phyloP scores from a whole-genome alignment of 495 filamentous ascomycete genomes.

The Penicillium mononematosum region DNA sequence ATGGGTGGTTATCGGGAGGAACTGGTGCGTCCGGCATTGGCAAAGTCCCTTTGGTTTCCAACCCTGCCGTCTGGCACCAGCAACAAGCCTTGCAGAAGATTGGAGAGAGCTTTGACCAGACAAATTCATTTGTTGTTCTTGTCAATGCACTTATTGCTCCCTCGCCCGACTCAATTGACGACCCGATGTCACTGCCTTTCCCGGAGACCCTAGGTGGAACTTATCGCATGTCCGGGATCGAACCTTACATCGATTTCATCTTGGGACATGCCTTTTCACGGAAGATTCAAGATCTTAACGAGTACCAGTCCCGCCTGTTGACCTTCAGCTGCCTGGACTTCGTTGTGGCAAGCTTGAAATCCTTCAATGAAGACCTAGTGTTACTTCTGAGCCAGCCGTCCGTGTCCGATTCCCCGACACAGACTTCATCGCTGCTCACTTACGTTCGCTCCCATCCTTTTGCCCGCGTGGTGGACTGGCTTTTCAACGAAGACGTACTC shows the following conservation, averaged over 20 bases:
- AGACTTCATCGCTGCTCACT: conserved; percentile 63
- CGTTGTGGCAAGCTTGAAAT: conserved; percentile 66
- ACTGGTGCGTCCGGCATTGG: conserved; percentile 37
- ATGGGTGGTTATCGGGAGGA: conserved; percentile 66
- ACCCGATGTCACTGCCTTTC: conserved; percentile 72
- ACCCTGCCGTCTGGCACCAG: conserved; percentile 49
- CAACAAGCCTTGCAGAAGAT: conserved; percentile 57
- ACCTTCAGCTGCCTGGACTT: conserved; percentile 78
- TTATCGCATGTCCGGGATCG: conserved; percentile 80
- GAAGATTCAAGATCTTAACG: conserved; percentile 56
- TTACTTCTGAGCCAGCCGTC: conserved; percentile 73
- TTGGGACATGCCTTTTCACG: conserved; percentile 68
- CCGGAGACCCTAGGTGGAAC: conserved; percentile 80
- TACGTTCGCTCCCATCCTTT: conserved; percentile 91
- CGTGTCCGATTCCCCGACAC: conserved; percentile 68
- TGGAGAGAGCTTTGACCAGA: conserved; percentile 70
- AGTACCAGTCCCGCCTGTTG: conserved; percentile 63
- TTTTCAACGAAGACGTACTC: conserved; percentile 90
- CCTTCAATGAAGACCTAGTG: conserved; percentile 91
- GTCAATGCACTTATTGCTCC: conserved; percentile 67
- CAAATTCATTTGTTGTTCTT: conserved; percentile 75
- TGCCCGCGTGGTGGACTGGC: conserved; percentile 90
- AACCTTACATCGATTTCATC: conserved; percentile 87
- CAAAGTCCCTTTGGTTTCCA: conserved; percentile 40
- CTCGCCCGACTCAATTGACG: conserved; percentile 44